Conservation (phyloP, 2,329 filamentous ascomycete genomes). For the Aquanectria penicillioides region DNA sequence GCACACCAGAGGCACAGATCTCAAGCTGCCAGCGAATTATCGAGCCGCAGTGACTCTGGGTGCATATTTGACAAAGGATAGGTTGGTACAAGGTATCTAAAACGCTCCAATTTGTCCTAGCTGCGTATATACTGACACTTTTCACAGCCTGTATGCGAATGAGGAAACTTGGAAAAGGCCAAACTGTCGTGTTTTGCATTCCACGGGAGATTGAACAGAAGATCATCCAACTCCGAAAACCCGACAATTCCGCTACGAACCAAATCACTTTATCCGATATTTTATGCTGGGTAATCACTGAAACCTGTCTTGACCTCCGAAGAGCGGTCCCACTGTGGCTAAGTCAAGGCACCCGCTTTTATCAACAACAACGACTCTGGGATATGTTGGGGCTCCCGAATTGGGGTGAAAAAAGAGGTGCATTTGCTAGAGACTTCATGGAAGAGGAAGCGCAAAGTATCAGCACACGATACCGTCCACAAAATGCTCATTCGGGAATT, state of each 20-base stretch:
- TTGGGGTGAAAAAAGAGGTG: not conserved
- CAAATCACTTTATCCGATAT: slow-evolving; percentile 63
- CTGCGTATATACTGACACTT: not conserved
- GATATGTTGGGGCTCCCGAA: not conserved
- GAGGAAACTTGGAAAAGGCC: slow-evolving; percentile 72
- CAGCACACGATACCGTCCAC: slow-evolving; percentile 61
- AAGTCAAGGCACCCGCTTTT: slow-evolving; percentile 64
- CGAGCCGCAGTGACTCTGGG: slow-evolving; percentile 76
- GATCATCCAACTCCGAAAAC: slow-evolving; percentile 47
- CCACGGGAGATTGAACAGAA: slow-evolving; percentile 67
- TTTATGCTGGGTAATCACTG: slow-evolving; percentile 64
- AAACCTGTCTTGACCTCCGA: slow-evolving; percentile 26
- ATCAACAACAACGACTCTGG: slow-evolving; percentile 54
- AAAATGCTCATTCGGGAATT: not conserved
- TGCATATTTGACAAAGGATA: slow-evolving; percentile 72
- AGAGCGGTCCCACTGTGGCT: slow-evolving; percentile 61
- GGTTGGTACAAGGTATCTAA: slow-evolving; percentile 71
- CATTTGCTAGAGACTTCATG: slow-evolving; percentile 55
- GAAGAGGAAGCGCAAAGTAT: slow-evolving; percentile 66
- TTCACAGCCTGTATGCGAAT: slow-evolving; percentile 74
- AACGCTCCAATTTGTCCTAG: not conserved
- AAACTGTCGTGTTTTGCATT: slow-evolving; percentile 71
- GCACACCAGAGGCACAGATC: slow-evolving; percentile 76
- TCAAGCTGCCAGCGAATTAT: slow-evolving; percentile 67
- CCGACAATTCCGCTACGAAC: rapidly evolving